Conservation (phyloP, 805 yeast species). For the Zygosaccharomyces bisporus region DNA sequence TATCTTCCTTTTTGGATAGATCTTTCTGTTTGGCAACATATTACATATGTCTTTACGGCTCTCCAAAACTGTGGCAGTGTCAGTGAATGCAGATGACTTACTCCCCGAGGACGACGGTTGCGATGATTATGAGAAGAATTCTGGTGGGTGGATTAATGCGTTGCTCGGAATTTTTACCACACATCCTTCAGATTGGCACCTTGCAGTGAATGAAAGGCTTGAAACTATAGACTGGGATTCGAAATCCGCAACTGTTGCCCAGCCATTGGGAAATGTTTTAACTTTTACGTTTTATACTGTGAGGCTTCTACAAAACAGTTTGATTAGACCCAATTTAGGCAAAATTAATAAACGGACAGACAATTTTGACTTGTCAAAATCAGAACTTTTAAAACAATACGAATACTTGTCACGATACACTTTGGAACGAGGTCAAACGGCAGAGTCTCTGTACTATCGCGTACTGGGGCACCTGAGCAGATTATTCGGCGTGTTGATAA, state of each 20-base stretch:
- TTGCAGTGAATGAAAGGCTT: conserved; percentile 23
- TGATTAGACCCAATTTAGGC: conserved; percentile 28
- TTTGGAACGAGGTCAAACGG: conserved; percentile 1
- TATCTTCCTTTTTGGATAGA: no score
- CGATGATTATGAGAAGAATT: conserved; percentile 4
- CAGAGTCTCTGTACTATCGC: conserved; percentile 11
- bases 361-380: conserved; percentile 32
- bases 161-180: conserved; percentile 11
- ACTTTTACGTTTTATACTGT: conserved; percentile 21
- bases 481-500: conserved; percentile 10
- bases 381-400: conserved; percentile 22
- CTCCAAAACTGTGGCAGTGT: conserved; percentile 10
- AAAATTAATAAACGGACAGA: conserved; percentile 19
- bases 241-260: conserved; percentile 24
- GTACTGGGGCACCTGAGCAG: conserved; percentile 18
- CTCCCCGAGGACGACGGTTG: conserved; percentile 6
- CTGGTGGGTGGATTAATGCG: conserved; percentile 11
- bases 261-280: conserved; percentile 27
- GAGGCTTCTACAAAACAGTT: conserved; percentile 30
- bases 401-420: conserved; percentile 19
- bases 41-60: conserved; percentile 17
- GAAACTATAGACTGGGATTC: conserved; percentile 34
- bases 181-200: conserved; percentile 26
- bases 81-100: conserved; percentile 8
- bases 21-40: background rate